Evolutionary conservation across 2,329 filamentous ascomycete genomes (phyloP), one percentile per base, ranked within the genome.

Genomic region (Aureobasidium uvarum): DNA sequence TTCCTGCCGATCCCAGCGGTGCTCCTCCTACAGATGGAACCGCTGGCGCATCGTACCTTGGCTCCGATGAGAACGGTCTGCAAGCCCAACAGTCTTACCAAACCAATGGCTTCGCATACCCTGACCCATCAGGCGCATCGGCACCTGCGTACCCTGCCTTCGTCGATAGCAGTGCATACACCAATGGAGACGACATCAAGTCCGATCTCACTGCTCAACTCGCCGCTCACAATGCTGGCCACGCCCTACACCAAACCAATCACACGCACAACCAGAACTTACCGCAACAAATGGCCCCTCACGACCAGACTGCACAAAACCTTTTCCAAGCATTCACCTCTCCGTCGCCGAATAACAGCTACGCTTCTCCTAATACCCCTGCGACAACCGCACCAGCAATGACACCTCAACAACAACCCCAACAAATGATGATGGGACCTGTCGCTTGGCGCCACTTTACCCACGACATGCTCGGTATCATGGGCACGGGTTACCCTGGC

Each of bases 361-460:
- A 63, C 23, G 48, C 39, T 31, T 66, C 65, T 50, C 45, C 38
- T 25, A 55, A 52, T 23, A 64, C 48, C 3, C 43, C 51, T 38
- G 52, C 45, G 16, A 51, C 48, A n/a, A 64, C 52, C 38, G 45
- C 52, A 33, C 23, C 39, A 58, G 63, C 62, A 66, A 38, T 63
- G 13, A 63, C 60, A 10, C 60, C 60, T 20, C 48, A 66, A 51
- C 46, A 63, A 36, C 67, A 66, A 67, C 25, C 55, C 31, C 58
- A 69, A 60, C 65, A 65, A 50, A 65, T 63, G 38, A 59, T 62
- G 16, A 64, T 68, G 2, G 72, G 72, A 10, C 72, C 72, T 0
- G 69, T 71, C 10, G 72, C 74, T 1, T 76, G 74, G 74, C 69
- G 72, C 23, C 69, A 72, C 31, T 76, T 74, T 62, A 68, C 73